Evolutionary conservation across 345 rosid species (phyloP).

Genomic region (Citrus unshiu): DNA sequence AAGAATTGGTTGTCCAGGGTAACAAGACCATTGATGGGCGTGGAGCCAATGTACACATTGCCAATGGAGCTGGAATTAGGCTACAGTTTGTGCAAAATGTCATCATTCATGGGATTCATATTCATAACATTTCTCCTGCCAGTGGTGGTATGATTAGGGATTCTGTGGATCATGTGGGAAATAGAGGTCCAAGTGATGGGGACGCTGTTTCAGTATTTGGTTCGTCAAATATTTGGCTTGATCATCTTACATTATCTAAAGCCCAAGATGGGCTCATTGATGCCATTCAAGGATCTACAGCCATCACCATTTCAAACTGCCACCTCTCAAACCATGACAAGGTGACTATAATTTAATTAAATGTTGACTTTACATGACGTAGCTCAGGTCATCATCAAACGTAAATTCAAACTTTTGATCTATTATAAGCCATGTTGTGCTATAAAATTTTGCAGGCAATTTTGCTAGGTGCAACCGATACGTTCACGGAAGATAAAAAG

Average conservation of each 20-base stretch:
- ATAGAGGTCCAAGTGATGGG: conserved; percentile 41
- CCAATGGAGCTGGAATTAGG: conserved; percentile 61
- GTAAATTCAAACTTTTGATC: too few species aligned
- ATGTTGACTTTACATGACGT: too few species aligned
- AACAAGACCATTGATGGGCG: conserved; percentile 80
- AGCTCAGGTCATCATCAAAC: too few species aligned
- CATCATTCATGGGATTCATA: conserved; percentile 59
- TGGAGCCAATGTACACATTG: conserved; percentile 62
- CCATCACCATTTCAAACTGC: background rate
- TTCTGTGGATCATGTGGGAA: too few species aligned
- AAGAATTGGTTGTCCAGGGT: conserved; percentile 43
- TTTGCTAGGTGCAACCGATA: too few species aligned
- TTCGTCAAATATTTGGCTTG: conserved; percentile 64
- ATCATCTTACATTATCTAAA: conserved; percentile 42
- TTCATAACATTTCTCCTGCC: conserved; percentile 41
- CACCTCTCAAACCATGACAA: background rate
- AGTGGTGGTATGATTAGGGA: too few species aligned
- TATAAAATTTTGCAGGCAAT: too few species aligned
- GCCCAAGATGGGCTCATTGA: conserved; percentile 65
- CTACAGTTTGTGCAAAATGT: conserved; percentile 54
- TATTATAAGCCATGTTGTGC: too few species aligned
- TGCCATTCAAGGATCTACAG: conserved; percentile 25
- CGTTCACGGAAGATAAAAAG: too few species aligned
- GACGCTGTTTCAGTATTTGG: conserved; percentile 65
- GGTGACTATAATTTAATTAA: background rate